Evolutionary conservation across 192 early-diverging fungal species (phyloP).

Genomic region (Backusella australiensis): DNA sequence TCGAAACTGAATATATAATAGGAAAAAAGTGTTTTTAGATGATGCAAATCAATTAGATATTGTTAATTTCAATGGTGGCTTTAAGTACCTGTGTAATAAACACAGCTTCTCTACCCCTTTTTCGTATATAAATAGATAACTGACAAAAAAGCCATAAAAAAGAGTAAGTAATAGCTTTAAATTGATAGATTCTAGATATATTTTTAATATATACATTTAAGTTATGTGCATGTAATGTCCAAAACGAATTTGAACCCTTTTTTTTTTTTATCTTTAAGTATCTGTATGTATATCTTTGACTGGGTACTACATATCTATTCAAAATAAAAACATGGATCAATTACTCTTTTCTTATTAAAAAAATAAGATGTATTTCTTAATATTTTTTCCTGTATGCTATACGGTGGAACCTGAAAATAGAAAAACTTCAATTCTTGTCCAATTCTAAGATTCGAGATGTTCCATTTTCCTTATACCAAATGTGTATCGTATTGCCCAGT

Average conservation of each 20-base stretch:
- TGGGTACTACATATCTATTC: background rate
- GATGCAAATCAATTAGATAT: background rate
- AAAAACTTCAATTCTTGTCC: no score
- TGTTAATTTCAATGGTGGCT: background rate
- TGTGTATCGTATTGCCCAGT: background rate
- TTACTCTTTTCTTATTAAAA: background rate
- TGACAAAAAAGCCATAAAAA: background rate
- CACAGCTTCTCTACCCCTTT: background rate
- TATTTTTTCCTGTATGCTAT: background rate
- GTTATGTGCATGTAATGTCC: background rate
- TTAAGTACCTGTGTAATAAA: background rate
- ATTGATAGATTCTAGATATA: background rate
- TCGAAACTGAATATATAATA: no score
- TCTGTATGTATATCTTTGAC: background rate
- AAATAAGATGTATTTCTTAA: background rate
- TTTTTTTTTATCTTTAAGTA: background rate
- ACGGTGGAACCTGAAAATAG: background rate
- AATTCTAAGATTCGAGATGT: no score
- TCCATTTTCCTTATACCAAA: background rate
- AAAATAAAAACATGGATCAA: background rate
- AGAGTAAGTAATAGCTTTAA: background rate
- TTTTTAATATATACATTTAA: slow-evolving; percentile 6
- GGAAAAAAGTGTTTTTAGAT: background rate
- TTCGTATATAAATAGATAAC: background rate
- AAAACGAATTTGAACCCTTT: background rate